These are phyloP conservation scores for Pouteria glomerata DNA, from an alignment of 148 eudicot species.

Conservation along the genomic window DNA sequence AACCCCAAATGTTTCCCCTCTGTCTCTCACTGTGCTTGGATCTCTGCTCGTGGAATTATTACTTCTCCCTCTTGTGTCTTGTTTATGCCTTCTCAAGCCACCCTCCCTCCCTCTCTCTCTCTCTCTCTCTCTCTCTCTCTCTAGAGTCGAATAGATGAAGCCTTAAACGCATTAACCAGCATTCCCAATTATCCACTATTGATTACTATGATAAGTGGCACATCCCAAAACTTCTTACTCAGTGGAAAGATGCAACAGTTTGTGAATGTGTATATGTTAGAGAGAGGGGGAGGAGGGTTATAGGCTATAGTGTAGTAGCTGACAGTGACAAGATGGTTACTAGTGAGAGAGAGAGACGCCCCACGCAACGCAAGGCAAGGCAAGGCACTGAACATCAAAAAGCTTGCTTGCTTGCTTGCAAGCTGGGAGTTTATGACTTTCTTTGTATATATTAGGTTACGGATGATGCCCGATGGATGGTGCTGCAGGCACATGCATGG, in stretches of 20 bases:
- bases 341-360: conserved; percentile 19
- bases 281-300: neutral
- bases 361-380: no score
- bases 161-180: neutral
- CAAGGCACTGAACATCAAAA: conserved; percentile 18
- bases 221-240: neutral
- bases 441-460: neutral
- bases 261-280: neutral
- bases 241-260: conserved; percentile 15
- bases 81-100: no score
- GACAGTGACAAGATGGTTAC: conserved; percentile 48
- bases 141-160: neutral
- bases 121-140: conserved; percentile 4
- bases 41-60: neutral
- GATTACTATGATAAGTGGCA: neutral
- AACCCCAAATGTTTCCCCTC: conserved; percentile 8
- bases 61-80: no score
- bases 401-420: conserved; percentile 10
- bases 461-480: neutral
- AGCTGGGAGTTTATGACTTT: neutral
- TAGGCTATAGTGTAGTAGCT: conserved; percentile 13
- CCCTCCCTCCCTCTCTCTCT: conserved; percentile 18
- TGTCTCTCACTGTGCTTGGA: conserved; percentile 6
- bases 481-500: conserved; percentile 6
- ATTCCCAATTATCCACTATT: neutral